Base-by-base conservation (phyloP, 1,284 basidiomycete genomes). In the Tilletia indica region DNA sequence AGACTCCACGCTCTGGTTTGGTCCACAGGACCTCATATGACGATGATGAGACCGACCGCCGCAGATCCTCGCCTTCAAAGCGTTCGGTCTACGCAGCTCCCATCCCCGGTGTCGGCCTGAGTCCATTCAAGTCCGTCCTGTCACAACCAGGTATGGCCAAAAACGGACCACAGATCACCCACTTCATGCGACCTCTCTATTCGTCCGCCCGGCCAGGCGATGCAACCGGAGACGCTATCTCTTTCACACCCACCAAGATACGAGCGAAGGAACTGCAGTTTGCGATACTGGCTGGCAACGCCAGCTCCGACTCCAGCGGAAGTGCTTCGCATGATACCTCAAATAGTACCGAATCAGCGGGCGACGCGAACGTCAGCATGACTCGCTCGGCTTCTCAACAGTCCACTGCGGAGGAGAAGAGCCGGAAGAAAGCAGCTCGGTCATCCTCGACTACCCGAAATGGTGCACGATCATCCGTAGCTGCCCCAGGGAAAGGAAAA, bases 181-280 rank as follows among this genome's bases (percentile, higher is more conserved):
- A 63, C 36, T 63, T 34, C 58, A n/a, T 34, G 8, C 21, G 58
- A 36, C 58, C 58, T 14, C 58, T n/a, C 4, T 63, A 11, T 34
- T 63, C 58, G 8, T 63, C 58, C 21, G 58, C 58, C 25, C 21
- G 36, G 36, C 58, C 58, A 58, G 54, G 54, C 48, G 48, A 49
- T n/a, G 14, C 14, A 58, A 11, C 9, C 9, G 54, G 21, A 25
- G 19, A 25, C 9, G 54, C 54, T 16, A 31, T 63, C 14, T 21
- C 58, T 38, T 63, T 63, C 58, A 21, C 58, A 2, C 58, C 58
- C 25, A 63, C 58, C 58, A 63, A 63, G 58, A 63, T 63, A 16
- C 58, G 25, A 31, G 34, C 58, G 11, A 25, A 19, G 58, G 8
- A 63, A 63, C 34, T 63, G 5, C 58, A 14, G 6, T 63, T 63